These are phyloP conservation scores for Eimeria nieschulzi DNA, from an alignment of 169 alveolate species.

Conservation along the genomic window DNA sequence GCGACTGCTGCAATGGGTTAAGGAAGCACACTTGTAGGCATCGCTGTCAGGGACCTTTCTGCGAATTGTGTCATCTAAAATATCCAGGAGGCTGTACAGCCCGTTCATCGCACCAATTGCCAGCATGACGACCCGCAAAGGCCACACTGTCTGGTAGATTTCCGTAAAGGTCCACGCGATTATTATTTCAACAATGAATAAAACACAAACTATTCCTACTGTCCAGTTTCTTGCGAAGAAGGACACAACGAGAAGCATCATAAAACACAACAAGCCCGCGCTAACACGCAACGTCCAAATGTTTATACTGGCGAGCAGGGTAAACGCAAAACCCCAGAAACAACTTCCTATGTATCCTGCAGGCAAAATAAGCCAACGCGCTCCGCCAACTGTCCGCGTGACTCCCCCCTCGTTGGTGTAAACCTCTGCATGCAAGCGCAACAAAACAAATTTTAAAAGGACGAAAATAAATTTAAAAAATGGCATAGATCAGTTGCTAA, in stretches of 20 bases:
- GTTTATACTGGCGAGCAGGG: constrained; percentile 79
- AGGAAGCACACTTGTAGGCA: constrained; percentile 80
- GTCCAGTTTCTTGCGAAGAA: constrained; percentile 79
- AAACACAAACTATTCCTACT: constrained; percentile 77
- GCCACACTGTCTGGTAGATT: constrained; percentile 76
- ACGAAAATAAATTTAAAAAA: neutral
- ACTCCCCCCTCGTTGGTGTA: constrained; percentile 82
- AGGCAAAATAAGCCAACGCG: constrained; percentile 78
- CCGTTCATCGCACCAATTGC: constrained; percentile 81
- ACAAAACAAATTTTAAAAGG: neutral
- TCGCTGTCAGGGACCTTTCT: constrained; percentile 81
- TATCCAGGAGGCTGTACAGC: constrained; percentile 80
- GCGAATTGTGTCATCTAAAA: constrained; percentile 80
- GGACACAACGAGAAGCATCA: constrained; percentile 78
- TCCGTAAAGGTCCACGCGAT: constrained; percentile 78
- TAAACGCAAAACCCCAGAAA: constrained; percentile 81
- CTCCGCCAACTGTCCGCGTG: constrained; percentile 82
- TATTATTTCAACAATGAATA: constrained; percentile 75
- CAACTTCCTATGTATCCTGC: constrained; percentile 84
- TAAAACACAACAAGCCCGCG: constrained; percentile 78
- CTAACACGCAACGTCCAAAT: constrained; percentile 80
- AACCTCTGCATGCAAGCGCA: constrained; percentile 77
- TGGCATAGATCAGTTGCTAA: too few species aligned
- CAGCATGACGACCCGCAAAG: constrained; percentile 78
- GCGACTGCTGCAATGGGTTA: constrained; percentile 80